Base-by-base conservation (phyloP, 768 basidiomycete species). In the Tylopilus plumbeoviolaceoides region DNA sequence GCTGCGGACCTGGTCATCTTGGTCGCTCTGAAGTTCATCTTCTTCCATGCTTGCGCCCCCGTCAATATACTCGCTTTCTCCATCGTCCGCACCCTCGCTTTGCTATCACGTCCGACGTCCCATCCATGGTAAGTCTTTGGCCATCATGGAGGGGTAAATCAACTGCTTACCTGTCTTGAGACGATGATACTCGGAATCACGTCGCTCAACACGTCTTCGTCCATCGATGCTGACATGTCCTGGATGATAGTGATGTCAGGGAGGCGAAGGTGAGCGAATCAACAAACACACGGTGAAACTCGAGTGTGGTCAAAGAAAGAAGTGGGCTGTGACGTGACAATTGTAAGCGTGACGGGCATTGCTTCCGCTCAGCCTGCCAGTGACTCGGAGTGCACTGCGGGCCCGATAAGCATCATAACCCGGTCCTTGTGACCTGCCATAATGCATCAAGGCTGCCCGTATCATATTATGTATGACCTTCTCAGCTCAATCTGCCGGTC, bases 171-270 rank as follows among this genome's bases (percentile, higher is more conserved):
- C 75, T 91, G 88, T 63, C 93, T 82, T 50, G 91, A 94, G 43
- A 94, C 85, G 57, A 95, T 91, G 66, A 92, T 91, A 67, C 86
- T 89, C 2, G 93, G 93, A 8, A 95, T 85, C 52, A 95, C 82
- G 68, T 95, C 93, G 63, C 89, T 91, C 55, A 97, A 78, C 46
- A 91, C 85, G 68, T 95, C 93, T 48, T 93, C 92, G 12, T 83
- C 82, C 62, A 73, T 74, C 9, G 55, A 60, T 1, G 20, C 48
- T 20, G 53, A 38, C 5, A 33, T 41, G 30, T 63, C 59, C 62
- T 70, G 27, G 4, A 20, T n/a, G 21, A 7, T 23, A 5, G 9
- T 20, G 23, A 9, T n/a, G 20, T 64, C 21, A 63, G 43, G 21
- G 6, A 12, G 14, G 18, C 15, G 17, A 38, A 38, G 33, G 21